phyloP scores from a whole-genome alignment of 768 basidiomycete species.

The Gyrodon lividus region DNA sequence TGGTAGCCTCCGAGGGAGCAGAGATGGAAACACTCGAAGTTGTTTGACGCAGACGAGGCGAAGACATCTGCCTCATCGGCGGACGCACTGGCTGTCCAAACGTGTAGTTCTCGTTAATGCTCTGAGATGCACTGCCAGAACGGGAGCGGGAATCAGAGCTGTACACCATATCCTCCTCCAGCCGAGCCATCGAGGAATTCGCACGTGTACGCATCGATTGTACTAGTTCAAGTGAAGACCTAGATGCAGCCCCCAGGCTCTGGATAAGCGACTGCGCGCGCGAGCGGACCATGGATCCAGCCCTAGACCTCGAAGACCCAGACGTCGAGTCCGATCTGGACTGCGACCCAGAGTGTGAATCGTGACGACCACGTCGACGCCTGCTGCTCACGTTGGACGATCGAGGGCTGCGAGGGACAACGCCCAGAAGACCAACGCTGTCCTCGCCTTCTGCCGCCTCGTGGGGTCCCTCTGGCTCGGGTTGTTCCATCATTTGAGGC shows the following conservation, averaged over 20 bases:
- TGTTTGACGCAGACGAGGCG: conserved; percentile 16
- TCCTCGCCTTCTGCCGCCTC: conserved; percentile 67
- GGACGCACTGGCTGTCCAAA: conserved; percentile 60
- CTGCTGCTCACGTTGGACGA: conserved; percentile 38
- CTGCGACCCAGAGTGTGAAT: conserved; percentile 38
- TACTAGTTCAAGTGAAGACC: conserved; percentile 59
- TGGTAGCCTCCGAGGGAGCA: conserved; percentile 25
- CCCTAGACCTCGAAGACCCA: conserved; percentile 39
- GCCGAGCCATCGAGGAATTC: conserved; percentile 66
- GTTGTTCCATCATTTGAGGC: conserved; percentile 39
- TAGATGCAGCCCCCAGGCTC: conserved; percentile 57
- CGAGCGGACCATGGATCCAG: conserved; percentile 56
- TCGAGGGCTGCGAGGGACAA: conserved; percentile 50
- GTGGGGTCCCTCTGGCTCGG: conserved; percentile 51
- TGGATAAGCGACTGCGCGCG: conserved; percentile 69
- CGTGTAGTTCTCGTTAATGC: conserved; percentile 67
- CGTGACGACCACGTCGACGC: conserved; percentile 31
- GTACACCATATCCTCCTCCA: conserved; percentile 53
- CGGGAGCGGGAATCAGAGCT: conserved; percentile 34
- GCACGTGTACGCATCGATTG: conserved; percentile 50
- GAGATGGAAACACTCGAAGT: conserved; percentile 23
- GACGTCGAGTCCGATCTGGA: conserved; percentile 28
- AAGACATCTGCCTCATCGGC: conserved; percentile 21
- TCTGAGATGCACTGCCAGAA: conserved; percentile 49
- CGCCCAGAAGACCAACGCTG: conserved; percentile 53